Evolutionary conservation across 2,329 filamentous ascomycete genomes (phyloP).

Genomic region (Knoxdaviesia proteae): DNA sequence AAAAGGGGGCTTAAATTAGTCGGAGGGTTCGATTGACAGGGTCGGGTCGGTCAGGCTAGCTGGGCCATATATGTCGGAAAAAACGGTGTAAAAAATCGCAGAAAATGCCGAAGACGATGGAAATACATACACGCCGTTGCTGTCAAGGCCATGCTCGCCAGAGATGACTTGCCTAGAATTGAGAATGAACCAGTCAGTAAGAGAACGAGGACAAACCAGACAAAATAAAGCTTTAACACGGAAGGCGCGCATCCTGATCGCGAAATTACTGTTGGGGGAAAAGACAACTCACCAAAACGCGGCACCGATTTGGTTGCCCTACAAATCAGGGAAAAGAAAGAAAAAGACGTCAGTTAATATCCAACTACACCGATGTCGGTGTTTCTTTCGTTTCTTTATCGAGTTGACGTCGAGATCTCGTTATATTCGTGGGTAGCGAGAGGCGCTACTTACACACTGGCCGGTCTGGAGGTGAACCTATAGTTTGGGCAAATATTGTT

Average conservation of each 20-base stretch:
- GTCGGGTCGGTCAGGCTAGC: neutral
- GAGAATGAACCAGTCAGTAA: slow-evolving; percentile 14
- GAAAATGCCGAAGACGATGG: slow-evolving; percentile 1
- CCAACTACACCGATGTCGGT: too few species aligned
- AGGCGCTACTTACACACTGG: slow-evolving; percentile 59
- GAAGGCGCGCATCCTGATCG: too few species aligned
- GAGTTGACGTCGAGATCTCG: neutral
- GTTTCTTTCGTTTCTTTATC: too few species aligned
- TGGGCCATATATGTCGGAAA: neutral
- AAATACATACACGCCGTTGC: slow-evolving; percentile 69
- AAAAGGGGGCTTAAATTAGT: neutral
- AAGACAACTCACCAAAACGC: slow-evolving; percentile 66
- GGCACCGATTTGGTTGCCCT: slow-evolving; percentile 99
- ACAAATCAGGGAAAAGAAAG: slow-evolving; percentile 6
- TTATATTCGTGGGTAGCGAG: neutral
- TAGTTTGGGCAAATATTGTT: slow-evolving; percentile 25
- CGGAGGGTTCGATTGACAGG: neutral
- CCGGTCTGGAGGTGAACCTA: slow-evolving; percentile 99
- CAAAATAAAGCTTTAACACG: too few species aligned
- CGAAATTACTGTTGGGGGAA: neutral
- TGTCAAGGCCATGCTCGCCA: slow-evolving; percentile 90
- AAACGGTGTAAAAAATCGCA: neutral
- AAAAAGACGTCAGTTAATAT: slow-evolving; percentile 15
- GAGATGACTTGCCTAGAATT: slow-evolving; percentile 53
- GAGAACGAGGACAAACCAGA: too few species aligned